phyloP scores from a whole-genome alignment of 148 eudicot species.

The Silene latifolia region DNA sequence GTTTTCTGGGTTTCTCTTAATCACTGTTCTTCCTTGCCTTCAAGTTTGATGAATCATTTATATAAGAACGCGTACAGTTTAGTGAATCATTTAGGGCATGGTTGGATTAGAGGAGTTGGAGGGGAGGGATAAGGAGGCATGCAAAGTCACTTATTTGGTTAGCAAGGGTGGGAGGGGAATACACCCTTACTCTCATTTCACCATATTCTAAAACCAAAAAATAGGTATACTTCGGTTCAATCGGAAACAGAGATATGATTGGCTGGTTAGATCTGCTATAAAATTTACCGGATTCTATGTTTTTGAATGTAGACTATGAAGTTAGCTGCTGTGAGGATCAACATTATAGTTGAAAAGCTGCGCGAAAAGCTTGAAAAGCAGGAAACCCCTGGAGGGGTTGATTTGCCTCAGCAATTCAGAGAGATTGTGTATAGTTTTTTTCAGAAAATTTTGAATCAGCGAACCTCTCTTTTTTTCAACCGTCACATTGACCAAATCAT shows the following conservation, averaged over 20 bases:
- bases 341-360: constrained; percentile 75
- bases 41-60: no score
- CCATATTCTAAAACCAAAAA: no score
- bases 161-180: no score
- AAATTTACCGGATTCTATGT: not conserved
- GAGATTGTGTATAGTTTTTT: constrained; percentile 88
- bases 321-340: constrained; percentile 96
- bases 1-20: no score
- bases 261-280: not conserved
- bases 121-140: no score
- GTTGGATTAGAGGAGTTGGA: no score
- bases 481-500: constrained; percentile 94
- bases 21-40: not conserved
- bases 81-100: no score
- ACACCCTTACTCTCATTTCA: no score
- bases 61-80: no score
- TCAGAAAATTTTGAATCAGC: constrained; percentile 64
- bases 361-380: constrained; percentile 34
- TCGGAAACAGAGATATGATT: not conserved
- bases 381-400: not conserved
- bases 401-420: constrained; percentile 59
- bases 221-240: no score
- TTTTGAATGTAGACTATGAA: constrained; percentile 57
- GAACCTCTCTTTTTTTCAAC: constrained; percentile 69
- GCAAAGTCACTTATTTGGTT: no score